These are phyloP conservation scores for Debaryomyces robertsiae DNA, from an alignment of 1,139 yeast species.

Conservation along the genomic window DNA sequence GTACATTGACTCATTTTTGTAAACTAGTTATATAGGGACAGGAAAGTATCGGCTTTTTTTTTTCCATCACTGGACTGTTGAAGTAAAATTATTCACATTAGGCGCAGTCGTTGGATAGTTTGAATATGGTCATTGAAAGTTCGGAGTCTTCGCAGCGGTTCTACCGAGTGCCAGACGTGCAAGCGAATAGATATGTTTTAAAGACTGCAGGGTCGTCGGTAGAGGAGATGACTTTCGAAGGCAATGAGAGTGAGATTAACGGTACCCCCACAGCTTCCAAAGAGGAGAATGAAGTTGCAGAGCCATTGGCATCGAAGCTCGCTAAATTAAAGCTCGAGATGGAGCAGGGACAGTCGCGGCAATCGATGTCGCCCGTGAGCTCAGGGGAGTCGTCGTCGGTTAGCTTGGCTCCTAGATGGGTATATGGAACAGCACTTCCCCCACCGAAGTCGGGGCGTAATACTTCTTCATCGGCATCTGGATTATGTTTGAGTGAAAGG, in stretches of 20 bases:
- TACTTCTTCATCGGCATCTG: constrained; percentile 17
- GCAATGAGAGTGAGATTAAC: constrained; percentile 12
- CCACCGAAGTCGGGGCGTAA: constrained; percentile 11
- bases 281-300: background rate
- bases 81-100: no score
- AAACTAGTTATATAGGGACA: background rate
- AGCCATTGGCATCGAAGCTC: constrained; percentile 1
- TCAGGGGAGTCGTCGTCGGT: constrained; percentile 4
- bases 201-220: background rate
- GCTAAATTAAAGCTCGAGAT: background rate
- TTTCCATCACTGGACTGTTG: no score
- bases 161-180: no score
- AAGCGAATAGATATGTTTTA: background rate
- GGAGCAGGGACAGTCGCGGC: background rate
- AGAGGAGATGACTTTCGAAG: constrained; percentile 13
- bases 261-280: background rate
- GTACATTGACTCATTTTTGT: constrained; percentile 9
- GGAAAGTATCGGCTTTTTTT: no score
- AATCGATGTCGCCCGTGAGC: background rate
- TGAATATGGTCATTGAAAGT: no score
- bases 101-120: no score
- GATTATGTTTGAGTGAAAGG: constrained; percentile 27
- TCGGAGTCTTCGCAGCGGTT: no score
- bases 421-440: constrained; percentile 22
- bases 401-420: constrained; percentile 17